phyloP scores from a whole-genome alignment of 805 yeast genomes.

The Saccharomyces eubayanus region DNA sequence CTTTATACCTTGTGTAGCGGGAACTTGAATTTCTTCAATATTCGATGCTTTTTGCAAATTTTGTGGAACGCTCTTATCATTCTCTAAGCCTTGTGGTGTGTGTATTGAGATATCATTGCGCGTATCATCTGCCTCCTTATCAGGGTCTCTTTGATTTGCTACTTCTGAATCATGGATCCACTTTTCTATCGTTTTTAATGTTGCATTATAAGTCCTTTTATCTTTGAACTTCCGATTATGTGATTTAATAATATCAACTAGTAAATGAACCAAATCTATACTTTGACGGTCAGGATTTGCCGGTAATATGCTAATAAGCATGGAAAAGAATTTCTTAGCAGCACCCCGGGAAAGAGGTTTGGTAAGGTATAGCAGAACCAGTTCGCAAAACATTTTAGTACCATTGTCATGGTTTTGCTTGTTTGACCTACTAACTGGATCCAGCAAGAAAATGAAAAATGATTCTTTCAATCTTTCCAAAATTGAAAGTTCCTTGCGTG shows the following conservation, averaged over 20 bases:
- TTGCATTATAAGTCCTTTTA: not conserved
- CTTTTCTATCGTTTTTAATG: not conserved
- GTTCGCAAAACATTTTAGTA: not conserved
- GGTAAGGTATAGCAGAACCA: not conserved
- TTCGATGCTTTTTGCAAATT: not conserved
- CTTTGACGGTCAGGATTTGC: not conserved
- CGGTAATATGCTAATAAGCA: not conserved
- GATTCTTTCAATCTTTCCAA: not conserved
- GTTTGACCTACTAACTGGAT: not conserved
- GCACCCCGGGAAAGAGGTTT: not conserved
- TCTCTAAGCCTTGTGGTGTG: not conserved
- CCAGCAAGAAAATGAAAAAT: not conserved
- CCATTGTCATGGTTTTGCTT: not conserved
- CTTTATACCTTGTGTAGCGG: conserved; percentile 6
- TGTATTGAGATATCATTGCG: not conserved
- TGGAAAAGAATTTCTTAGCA: not conserved
- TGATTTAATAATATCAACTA: not conserved
- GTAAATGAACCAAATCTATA: not conserved
- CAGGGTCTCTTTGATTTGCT: not conserved
- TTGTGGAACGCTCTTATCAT: not conserved
- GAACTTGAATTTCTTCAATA: conserved; percentile 8
- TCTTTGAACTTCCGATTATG: not conserved
- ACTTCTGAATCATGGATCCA: not conserved
- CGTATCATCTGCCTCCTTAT: too few relatives aligned
- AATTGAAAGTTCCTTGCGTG: not conserved